These are phyloP conservation scores for Vitis hybrid DNA, from an alignment of 177 flowering plant genomes.

Conservation along the genomic window DNA sequence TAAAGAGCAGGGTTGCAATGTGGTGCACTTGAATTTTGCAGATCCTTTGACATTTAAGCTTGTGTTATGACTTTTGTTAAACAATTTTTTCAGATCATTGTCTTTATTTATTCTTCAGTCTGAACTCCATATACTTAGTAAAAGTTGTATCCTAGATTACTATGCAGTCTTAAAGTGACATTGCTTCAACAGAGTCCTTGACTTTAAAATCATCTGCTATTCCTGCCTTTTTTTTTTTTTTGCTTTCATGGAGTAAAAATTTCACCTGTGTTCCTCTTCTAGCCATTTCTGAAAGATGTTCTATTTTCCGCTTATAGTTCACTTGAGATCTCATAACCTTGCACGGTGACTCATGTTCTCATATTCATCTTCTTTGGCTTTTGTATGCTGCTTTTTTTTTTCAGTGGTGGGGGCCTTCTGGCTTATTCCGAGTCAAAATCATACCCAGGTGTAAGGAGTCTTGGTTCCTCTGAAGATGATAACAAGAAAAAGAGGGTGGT, in stretches of 20 bases:
- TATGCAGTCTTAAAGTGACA: no score
- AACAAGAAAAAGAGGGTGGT: constrained; percentile 70
- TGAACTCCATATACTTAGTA: no score
- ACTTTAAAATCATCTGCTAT: no score
- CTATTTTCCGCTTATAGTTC: not conserved
- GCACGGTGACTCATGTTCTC: not conserved
- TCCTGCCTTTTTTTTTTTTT: not conserved
- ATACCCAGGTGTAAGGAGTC: constrained; percentile 6
- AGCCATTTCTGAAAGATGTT: not conserved
- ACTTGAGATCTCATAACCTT: not conserved
- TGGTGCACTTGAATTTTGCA: no score
- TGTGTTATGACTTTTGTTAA: no score
- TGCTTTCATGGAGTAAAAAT: not conserved
- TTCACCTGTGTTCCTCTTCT: no score
- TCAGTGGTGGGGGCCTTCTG: constrained; percentile 55
- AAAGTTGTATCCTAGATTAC: no score
- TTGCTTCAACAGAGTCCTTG: not conserved
- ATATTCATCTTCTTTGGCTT: not conserved
- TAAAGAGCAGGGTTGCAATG: no score
- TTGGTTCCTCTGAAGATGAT: constrained; percentile 28
- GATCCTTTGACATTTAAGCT: no score
- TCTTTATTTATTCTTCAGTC: no score
- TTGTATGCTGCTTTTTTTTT: not conserved
- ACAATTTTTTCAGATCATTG: no score
- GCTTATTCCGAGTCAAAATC: constrained; percentile 58